Percentiles rank a stretch among this genome's conserved stretches.
Evolutionary conservation across 495 filamentous ascomycete genomes (phyloP).

Genomic region (Lasiosphaeria hispida): DNA sequence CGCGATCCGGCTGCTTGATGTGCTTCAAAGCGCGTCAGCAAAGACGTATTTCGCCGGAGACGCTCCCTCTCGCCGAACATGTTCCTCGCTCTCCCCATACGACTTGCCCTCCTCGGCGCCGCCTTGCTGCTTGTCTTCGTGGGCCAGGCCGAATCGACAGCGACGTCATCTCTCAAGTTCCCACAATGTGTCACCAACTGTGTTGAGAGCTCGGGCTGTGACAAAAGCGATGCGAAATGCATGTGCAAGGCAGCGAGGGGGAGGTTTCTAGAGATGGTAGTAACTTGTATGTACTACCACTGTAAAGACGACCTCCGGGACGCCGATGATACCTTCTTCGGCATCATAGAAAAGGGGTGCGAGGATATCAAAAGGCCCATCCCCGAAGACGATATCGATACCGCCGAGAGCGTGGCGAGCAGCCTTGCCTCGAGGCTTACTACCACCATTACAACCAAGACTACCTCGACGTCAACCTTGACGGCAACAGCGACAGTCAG

Average conservation of each 20-base stretch:
- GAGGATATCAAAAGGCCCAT: constrained; percentile 17
- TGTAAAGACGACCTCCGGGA: constrained; percentile 26
- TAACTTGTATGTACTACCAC: constrained; percentile 30
- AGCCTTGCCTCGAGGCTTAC: constrained; percentile 20
- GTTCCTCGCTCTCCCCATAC: constrained; percentile 7
- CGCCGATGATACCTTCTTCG: constrained; percentile 23
- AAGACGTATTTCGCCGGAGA: not conserved
- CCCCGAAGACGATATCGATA: constrained; percentile 17
- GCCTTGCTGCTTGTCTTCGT: constrained; percentile 10
- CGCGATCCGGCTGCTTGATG: too few relatives aligned
- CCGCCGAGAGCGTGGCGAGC: constrained; percentile 24
- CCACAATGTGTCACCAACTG: constrained; percentile 26
- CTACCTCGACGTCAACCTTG: not conserved
- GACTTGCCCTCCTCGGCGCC: constrained; percentile 13
- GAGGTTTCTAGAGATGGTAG: constrained; percentile 23
- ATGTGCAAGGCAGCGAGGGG: constrained; percentile 25
- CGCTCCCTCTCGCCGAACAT: constrained; percentile 6
- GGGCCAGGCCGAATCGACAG: constrained; percentile 8
- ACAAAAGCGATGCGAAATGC: constrained; percentile 21
- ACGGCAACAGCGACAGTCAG: not conserved
- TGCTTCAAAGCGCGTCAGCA: too few relatives aligned
- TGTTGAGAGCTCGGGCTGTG: constrained; percentile 20
- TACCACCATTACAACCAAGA: not conserved
- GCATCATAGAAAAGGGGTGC: constrained; percentile 24
- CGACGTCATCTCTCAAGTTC: constrained; percentile 17